Evolutionary conservation across 2,329 filamentous ascomycete species (phyloP), one percentile per base, ranked within the genome.

Genomic region (Helotiales sp.): DNA sequence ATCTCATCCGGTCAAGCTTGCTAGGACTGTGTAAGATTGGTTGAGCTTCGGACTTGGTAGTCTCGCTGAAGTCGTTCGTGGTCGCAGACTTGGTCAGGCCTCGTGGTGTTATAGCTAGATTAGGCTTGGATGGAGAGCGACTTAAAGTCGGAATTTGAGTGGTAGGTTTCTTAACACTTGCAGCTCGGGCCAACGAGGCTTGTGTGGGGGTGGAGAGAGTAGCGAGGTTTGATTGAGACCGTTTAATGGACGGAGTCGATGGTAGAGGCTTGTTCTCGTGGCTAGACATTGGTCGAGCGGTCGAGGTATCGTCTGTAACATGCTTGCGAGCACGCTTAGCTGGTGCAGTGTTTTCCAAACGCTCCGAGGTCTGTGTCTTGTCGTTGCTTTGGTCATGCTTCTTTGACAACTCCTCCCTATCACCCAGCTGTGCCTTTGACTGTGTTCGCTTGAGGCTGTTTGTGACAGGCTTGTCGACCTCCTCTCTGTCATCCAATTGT

Each of bases 191-290:
- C 52, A 90, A 72, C 1, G 89, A 91, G 7, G 90, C 78, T 71
- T 91, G 91, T 8, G 90, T 95, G 0, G 92, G 91, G 5, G 90
- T 96, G 72, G 87, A 83, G 29, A 93, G 76, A 58, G 78, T 85
- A 60, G 79, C 77, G 59, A 79, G 74, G 46, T 44, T 78, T 8
- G 80, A 74, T 54, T 80, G 76, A 0, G 79, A 73, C 25, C 77
- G 78, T 49, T 73, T 64, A 22, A 79, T 68, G 63, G 61, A 79
- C 67, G 72, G 75, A 67, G 72, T 75, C 63, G 65, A 72, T 72
- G 66, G 75, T 10, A 61, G 47, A 15, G 44, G 73, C 65, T 80
- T 79, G 44, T 84, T 78, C 27, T 62, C 55, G 57, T 82, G 79
- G 27, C 78, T 77, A 13, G 85, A 85, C 9, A 77, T 69, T 7